These are phyloP conservation scores for Brettanomyces naardenensis DNA, from an alignment of 805 yeast species.

Conservation along the genomic window DNA sequence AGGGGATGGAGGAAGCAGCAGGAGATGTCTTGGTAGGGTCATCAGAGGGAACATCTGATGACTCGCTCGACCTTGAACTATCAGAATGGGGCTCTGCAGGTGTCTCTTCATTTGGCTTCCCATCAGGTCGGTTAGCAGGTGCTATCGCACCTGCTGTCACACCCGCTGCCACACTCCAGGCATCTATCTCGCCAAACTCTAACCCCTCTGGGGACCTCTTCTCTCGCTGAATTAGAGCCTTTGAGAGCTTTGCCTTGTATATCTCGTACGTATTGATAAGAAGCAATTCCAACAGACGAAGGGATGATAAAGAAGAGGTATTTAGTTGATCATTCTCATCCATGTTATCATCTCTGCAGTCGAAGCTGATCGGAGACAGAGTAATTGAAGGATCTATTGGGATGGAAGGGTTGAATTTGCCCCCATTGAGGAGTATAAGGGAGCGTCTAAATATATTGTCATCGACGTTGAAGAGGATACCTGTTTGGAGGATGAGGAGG, in stretches of 20 bases:
- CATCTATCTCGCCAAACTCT: background rate
- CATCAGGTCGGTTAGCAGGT: too few relatives aligned
- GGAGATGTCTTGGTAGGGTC: too few relatives aligned
- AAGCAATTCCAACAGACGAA: constrained; percentile 21
- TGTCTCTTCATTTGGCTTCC: too few relatives aligned
- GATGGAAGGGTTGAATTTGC: constrained; percentile 37
- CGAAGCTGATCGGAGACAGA: constrained; percentile 26
- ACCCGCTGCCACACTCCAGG: constrained; percentile 13
- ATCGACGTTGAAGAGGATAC: constrained; percentile 33
- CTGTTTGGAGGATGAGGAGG: constrained; percentile 29
- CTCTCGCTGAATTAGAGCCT: too few relatives aligned
- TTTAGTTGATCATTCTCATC: constrained; percentile 10
- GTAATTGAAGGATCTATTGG: constrained; percentile 32
- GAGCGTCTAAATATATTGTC: constrained; percentile 32
- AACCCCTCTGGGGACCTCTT: too few relatives aligned
- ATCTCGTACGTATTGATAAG: constrained; percentile 22
- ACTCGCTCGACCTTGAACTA: too few relatives aligned
- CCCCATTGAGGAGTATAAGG: constrained; percentile 26
- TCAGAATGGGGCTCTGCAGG: too few relatives aligned
- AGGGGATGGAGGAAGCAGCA: too few relatives aligned
- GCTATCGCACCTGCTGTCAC: too few relatives aligned
- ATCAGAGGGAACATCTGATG: too few relatives aligned
- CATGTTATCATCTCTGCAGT: constrained; percentile 23
- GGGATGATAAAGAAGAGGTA: constrained; percentile 16
- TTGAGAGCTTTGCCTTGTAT: constrained; percentile 19